Conservation (phyloP, 192 early-diverging fungal species). For the Phycomyces blakesleeanus region DNA sequence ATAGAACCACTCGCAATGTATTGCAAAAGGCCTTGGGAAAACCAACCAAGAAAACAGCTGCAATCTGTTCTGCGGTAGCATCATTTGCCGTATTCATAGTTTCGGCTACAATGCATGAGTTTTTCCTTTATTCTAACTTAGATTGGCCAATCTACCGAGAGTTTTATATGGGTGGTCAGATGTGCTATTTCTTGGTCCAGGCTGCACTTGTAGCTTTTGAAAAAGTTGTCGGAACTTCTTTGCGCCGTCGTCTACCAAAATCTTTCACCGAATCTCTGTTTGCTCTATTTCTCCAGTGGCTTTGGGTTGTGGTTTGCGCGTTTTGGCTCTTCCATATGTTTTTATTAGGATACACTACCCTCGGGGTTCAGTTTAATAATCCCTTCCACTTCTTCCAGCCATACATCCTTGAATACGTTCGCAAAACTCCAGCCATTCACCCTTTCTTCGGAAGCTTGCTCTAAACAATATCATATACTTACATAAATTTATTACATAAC, state of each 20-base stretch:
- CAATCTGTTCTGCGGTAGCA: not conserved
- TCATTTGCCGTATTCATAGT: constrained; percentile 14
- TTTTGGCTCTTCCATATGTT: constrained; percentile 3
- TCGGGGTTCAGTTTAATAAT: constrained; percentile 8
- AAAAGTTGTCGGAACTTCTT: not conserved
- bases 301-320: constrained; percentile 1
- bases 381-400: constrained; percentile 1
- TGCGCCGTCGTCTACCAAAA: constrained; percentile 1
- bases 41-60: not conserved
- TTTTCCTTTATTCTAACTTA: constrained; percentile 5
- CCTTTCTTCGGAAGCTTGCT: constrained; percentile 10
- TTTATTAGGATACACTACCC: constrained; percentile 5
- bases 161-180: constrained; percentile 15
- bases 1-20: constrained; percentile 2
- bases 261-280: constrained; percentile 5
- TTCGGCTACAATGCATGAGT: constrained; percentile 23
- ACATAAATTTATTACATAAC: too few species aligned
- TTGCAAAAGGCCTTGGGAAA: not conserved
- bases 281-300: not conserved
- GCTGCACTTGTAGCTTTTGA: constrained; percentile 16
- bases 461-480: too few species aligned
- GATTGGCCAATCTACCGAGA: constrained; percentile 1
- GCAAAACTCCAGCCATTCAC: not conserved
- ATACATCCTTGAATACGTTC: constrained; percentile 1
- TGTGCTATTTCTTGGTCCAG: constrained; percentile 10